Conservation (phyloP, 768 basidiomycete species). For the Scleroderma citrinum region DNA sequence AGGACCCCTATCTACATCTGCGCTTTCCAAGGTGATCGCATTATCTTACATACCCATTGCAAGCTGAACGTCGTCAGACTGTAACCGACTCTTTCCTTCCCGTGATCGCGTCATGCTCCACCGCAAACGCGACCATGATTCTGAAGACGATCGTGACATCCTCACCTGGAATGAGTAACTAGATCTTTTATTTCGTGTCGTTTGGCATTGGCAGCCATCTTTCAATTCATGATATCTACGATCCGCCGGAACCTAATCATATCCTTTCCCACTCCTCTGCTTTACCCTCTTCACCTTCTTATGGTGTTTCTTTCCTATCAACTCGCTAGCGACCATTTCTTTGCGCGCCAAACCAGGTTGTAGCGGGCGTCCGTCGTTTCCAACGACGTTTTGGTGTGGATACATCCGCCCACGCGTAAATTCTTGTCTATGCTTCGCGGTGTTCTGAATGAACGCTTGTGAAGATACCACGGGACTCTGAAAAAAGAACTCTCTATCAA, state of each 20-base stretch:
- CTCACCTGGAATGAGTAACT: constrained; percentile 68
- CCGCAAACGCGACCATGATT: constrained; percentile 66
- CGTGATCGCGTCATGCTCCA: constrained; percentile 65
- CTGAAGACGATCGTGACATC: constrained; percentile 47
- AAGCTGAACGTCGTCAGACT: constrained; percentile 36
- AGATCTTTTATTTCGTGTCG: neutral
- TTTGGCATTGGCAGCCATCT: neutral
- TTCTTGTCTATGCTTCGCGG: constrained; percentile 47
- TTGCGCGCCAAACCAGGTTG: constrained; percentile 34
- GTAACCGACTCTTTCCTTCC: constrained; percentile 66
- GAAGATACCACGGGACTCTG: constrained; percentile 44
- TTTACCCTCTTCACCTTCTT: constrained; percentile 79
- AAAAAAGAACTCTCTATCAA: constrained; percentile 84
- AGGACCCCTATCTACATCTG: constrained; percentile 85
- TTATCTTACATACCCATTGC: neutral
- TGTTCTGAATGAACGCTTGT: constrained; percentile 61
- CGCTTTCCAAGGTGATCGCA: constrained; percentile 44
- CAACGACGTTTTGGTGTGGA: constrained; percentile 80
- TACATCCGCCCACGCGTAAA: constrained; percentile 63
- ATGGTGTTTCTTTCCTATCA: constrained; percentile 71
- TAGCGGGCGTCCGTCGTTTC: constrained; percentile 71
- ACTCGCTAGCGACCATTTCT: constrained; percentile 27
- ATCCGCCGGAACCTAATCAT: constrained; percentile 44
- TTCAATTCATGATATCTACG: neutral
- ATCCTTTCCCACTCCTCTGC: constrained; percentile 89